Base-by-base conservation (phyloP, 2,329 filamentous ascomycete genomes). In the Cladosporium halotolerans region DNA sequence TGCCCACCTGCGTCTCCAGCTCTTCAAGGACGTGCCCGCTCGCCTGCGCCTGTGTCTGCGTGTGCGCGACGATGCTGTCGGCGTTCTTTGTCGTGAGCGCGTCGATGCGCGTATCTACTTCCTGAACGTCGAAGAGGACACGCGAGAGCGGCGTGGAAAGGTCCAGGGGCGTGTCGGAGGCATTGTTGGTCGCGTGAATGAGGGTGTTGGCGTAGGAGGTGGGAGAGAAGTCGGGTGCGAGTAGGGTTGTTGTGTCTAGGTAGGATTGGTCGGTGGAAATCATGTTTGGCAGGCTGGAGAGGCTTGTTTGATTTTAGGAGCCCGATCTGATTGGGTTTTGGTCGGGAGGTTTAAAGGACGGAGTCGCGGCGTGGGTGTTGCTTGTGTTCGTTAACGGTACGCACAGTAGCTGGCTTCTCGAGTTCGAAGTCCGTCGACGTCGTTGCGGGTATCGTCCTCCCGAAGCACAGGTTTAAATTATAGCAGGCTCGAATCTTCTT, bases 101-200 rank as follows among this genome's bases (percentile, higher is more conserved):
- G 69, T 99, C 89, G 58, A 99, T 96, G 68, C 95, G 90, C 0
- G 91, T 95, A 72, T 97, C 92, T 60, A 99, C 86, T 72, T 97
- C 93, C 68, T 97, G 93, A 3, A 93, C 85, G 71, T 99, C 93
- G 72, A 99, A 99, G 6, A 97, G 83, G 4, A 96, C 91, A 52
- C 89, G 84, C 4, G 91, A 96, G 45, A 99, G 80, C 2, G 93
- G 92, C 13, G 93, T 97, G 5, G 90, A 92, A 54, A 99, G 86
- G 70, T 99, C 93, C 63, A 97, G 81, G 6, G 89, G 87, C 1
- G 85, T 85, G 72, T 97, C 93, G 61, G 86, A 88, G 55, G 89
- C 79, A 73, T 96, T 95, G 76, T 97, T 97, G 52, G 92, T 97
- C 38, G 85, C 80, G 54, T 91, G 83, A 45, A 97, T 88, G 55